Percentiles rank a stretch among this genome's conserved stretches.
phyloP scores from a whole-genome alignment of 495 filamentous ascomycete genomes.

The Darksidea phi region DNA sequence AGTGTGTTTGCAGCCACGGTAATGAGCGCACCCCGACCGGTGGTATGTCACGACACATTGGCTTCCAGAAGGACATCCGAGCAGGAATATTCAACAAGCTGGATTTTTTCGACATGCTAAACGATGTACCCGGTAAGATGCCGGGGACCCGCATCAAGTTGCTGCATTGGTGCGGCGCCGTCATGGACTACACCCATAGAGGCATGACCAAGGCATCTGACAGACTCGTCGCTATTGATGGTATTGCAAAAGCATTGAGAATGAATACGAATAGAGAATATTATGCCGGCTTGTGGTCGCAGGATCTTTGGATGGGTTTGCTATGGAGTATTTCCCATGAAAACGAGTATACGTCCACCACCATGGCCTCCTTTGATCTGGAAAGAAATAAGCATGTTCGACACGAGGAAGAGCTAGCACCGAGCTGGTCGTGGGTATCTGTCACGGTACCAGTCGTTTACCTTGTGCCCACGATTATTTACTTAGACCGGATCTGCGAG shows the following conservation, averaged over 20 bases:
- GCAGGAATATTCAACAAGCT: not conserved
- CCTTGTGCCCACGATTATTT: constrained; percentile 8
- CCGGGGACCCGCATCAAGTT: not conserved
- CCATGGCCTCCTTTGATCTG: not conserved
- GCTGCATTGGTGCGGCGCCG: constrained; percentile 12
- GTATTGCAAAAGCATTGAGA: constrained; percentile 10
- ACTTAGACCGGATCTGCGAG: not conserved
- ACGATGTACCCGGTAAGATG: not conserved
- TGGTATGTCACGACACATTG: constrained; percentile 14
- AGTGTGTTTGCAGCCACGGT: constrained; percentile 12
- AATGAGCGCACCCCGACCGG: constrained; percentile 9
- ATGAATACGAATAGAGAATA: constrained; percentile 1
- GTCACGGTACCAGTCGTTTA: constrained; percentile 14
- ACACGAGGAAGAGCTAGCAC: not conserved
- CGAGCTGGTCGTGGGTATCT: constrained; percentile 23
- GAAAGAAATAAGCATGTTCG: not conserved
- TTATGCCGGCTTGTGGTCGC: constrained; percentile 9
- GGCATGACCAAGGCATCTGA: constrained; percentile 10
- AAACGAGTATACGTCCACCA: constrained; percentile 3
- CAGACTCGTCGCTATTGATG: constrained; percentile 10
- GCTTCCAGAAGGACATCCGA: not conserved
- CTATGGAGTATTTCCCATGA: constrained; percentile 10
- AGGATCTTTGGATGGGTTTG: constrained; percentile 5
- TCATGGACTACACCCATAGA: constrained; percentile 20
- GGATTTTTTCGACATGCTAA: constrained; percentile 2